Conservation (phyloP, 345 rosid genomes). For the Eucalyptus leucophloia region DNA sequence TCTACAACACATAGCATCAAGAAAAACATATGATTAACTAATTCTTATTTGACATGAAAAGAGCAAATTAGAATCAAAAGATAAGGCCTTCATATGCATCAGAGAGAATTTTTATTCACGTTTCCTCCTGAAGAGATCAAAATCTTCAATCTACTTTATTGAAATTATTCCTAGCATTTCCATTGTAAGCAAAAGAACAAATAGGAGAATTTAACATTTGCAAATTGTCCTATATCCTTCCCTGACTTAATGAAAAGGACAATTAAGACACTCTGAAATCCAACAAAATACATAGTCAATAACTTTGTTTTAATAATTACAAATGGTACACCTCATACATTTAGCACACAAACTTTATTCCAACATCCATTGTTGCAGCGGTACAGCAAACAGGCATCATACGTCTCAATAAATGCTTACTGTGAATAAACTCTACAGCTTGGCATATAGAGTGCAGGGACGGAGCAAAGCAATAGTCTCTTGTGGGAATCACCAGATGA, state of each 20-base stretch:
- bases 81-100: neutral
- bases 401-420: slow-evolving; percentile 18
- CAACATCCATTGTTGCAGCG: neutral
- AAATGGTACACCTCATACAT: neutral
- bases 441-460: slow-evolving; percentile 61
- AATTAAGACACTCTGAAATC: neutral
- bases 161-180: neutral
- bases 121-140: neutral
- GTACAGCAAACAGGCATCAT: neutral
- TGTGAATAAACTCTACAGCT: slow-evolving; percentile 78
- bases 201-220: neutral
- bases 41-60: neutral
- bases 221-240: neutral
- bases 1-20: slow-evolving; percentile 21
- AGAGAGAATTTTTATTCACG: neutral
- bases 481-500: slow-evolving; percentile 93
- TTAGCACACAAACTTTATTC: neutral
- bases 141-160: neutral
- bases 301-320: neutral
- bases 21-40: neutral
- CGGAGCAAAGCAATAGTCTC: slow-evolving; percentile 98
- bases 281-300: neutral
- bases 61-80: neutral
- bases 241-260: neutral
- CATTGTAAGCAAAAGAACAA: neutral